Base-by-base conservation (phyloP, 495 filamentous ascomycete genomes). In the Terfezia claveryi region DNA sequence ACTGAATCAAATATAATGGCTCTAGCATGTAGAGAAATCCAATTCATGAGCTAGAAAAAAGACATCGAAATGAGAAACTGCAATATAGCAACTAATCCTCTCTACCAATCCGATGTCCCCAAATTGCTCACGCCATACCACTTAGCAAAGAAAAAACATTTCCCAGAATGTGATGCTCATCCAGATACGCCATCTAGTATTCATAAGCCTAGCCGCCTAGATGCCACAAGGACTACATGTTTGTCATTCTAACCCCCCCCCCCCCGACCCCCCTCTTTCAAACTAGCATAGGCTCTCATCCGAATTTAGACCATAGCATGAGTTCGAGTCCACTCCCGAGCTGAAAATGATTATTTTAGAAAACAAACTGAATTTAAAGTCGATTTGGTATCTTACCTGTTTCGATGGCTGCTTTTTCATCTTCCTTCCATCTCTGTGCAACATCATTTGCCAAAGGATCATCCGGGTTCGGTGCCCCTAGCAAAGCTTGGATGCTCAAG, bases 371-470 rank as follows among this genome's bases (percentile, higher is more conserved):
- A 46, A 46, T 46, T 4, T 20, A 3, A 46, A 46, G 17, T 14
- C 41, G 14, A 46, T 14, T 14, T 14, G 6, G 14, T 37, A 64
- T 56, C 57, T 23, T 55, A 65, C 63, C 63, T 53, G 63, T 65
- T 32, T 65, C 56, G 36, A 65, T 95, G 11, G 91, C 91, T 20
- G 83, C 85, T 49, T 76, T 78, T 71, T 95, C 85, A 63, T 98
- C 82, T 59, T 94, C 86, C 70, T 95, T 94, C 91, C 91, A 98
- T 63, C 80, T 76, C 70, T 96, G 87, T n/a, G 91, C 91, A 32
- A 98, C 91, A 61, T 95, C 91, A 61, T 94, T 91, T 36, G 91
- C 91, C 44, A 98, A 75, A 11, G 91, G 91, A 66, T 98, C 91
- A 60, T 98, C 92, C 1, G 91, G 91, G 68, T 99, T 99, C 11